These are phyloP conservation scores for Erysimum cheiri DNA, from an alignment of 441 rosid species.

Conservation along the genomic window DNA sequence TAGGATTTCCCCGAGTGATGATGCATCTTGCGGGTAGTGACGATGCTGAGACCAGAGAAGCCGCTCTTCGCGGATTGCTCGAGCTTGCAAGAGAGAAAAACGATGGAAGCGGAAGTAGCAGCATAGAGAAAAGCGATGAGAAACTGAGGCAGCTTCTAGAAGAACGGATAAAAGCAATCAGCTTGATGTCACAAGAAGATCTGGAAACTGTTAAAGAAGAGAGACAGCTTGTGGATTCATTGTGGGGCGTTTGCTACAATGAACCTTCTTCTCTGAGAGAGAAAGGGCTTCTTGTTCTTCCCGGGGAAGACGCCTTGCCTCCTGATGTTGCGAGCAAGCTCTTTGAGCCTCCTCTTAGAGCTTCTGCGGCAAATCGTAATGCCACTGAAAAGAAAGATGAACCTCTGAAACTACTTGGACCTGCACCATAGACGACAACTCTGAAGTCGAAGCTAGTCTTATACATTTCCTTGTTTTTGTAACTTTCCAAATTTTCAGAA, in stretches of 20 bases:
- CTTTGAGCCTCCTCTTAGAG: constrained; percentile 92
- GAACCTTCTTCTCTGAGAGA: constrained; percentile 80
- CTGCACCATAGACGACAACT: constrained; percentile 43
- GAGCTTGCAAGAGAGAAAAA: constrained; percentile 60
- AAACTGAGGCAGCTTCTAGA: constrained; percentile 71
- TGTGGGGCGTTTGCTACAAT: constrained; percentile 72
- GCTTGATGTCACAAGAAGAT: constrained; percentile 80
- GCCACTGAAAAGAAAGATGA: constrained; percentile 57
- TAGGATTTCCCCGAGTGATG: constrained; percentile 73
- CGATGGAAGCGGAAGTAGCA: constrained; percentile 39
- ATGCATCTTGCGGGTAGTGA: constrained; percentile 77
- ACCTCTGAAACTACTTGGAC: constrained; percentile 66
- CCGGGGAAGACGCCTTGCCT: constrained; percentile 78
- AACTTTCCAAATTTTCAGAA: background rate
- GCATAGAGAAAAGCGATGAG: constrained; percentile 50
- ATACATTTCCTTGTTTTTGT: constrained; percentile 3
- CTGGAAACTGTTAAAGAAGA: constrained; percentile 83
- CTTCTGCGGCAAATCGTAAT: constrained; percentile 61
- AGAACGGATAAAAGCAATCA: constrained; percentile 68
- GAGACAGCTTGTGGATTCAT: constrained; percentile 79
- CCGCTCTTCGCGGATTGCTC: constrained; percentile 69
- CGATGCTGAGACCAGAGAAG: constrained; percentile 73
- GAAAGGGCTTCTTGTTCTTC: constrained; percentile 80
- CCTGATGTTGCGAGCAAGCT: constrained; percentile 86
- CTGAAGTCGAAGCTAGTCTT: constrained; percentile 5